Evolutionary conservation across 305 asterid genomes (phyloP).

Genomic region (Fraxinus latifolia): DNA sequence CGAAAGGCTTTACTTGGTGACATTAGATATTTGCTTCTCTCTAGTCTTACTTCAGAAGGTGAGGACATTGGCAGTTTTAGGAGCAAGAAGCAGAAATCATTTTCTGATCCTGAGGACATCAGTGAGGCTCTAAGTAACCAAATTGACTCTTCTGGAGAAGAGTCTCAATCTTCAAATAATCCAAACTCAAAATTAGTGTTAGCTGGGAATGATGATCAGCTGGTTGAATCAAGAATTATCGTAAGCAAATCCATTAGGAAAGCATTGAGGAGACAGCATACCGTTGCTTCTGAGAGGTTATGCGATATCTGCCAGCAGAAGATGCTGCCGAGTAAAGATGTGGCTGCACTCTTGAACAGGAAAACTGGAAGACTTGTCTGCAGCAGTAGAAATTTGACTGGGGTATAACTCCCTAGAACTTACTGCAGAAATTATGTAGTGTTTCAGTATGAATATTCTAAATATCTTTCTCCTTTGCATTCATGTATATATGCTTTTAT

Average conservation of each 20-base stretch:
- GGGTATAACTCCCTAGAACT: slow-evolving; percentile 44
- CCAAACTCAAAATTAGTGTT: slow-evolving; percentile 33
- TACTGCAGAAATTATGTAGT: neutral
- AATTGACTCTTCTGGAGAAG: slow-evolving; percentile 74
- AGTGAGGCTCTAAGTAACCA: slow-evolving; percentile 40
- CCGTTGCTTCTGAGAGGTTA: slow-evolving; percentile 67
- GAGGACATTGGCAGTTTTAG: slow-evolving; percentile 40
- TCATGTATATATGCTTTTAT: neutral
- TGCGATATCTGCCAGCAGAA: slow-evolving; percentile 87
- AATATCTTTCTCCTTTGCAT: neutral
- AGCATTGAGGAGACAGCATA: slow-evolving; percentile 58
- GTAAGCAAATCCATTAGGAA: slow-evolving; percentile 69
- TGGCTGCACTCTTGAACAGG: slow-evolving; percentile 71
- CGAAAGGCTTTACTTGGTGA: slow-evolving; percentile 56
- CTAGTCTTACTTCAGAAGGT: slow-evolving; percentile 52
- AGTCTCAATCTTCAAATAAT: slow-evolving; percentile 53
- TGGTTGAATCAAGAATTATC: slow-evolving; percentile 47
- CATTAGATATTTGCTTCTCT: slow-evolving; percentile 51
- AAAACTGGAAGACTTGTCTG: slow-evolving; percentile 79
- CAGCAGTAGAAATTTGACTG: slow-evolving; percentile 81
- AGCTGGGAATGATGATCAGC: slow-evolving; percentile 70
- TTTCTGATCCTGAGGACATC: slow-evolving; percentile 72
- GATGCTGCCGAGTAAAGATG: slow-evolving; percentile 82
- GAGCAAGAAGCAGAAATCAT: slow-evolving; percentile 62
- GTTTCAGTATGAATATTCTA: neutral